phyloP scores from a whole-genome alignment of 345 rosid species.

The Rubroshorea leprosula region DNA sequence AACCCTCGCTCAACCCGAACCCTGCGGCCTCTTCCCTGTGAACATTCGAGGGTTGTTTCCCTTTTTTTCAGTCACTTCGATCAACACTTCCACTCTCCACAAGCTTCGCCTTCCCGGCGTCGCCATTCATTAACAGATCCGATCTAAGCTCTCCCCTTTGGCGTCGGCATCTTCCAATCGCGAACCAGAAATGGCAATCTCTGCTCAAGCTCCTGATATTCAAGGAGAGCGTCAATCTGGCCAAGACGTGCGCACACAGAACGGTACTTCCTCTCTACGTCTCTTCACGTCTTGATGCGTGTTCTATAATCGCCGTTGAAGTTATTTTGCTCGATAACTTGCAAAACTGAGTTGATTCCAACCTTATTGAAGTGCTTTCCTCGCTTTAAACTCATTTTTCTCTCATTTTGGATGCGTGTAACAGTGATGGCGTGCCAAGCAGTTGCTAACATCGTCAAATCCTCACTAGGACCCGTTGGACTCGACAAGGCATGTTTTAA shows the following conservation, averaged over 20 bases:
- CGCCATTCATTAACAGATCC: background rate
- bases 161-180: background rate
- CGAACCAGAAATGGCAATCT: constrained; percentile 42
- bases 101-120: background rate
- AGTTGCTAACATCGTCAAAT: constrained; percentile 87
- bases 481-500: constrained; percentile 73
- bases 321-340: background rate
- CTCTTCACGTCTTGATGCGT: background rate
- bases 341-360: background rate
- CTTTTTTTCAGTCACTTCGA: background rate
- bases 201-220: constrained; percentile 69
- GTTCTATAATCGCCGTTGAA: background rate
- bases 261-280: constrained; percentile 38
- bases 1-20: too few species aligned
- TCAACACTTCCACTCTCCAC: background rate
- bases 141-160: background rate
- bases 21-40: background rate
- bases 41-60: background rate
- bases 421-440: constrained; percentile 94
- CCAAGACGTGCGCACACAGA: constrained; percentile 95
- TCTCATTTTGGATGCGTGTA: background rate
- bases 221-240: constrained; percentile 90
- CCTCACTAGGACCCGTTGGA: constrained; percentile 95
- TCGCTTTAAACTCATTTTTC: constrained; percentile 2
- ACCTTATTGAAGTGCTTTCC: background rate